These are phyloP conservation scores for Rhodotorula sp. DNA, from an alignment of 1,284 basidiomycete genomes.

Conservation along the genomic window DNA sequence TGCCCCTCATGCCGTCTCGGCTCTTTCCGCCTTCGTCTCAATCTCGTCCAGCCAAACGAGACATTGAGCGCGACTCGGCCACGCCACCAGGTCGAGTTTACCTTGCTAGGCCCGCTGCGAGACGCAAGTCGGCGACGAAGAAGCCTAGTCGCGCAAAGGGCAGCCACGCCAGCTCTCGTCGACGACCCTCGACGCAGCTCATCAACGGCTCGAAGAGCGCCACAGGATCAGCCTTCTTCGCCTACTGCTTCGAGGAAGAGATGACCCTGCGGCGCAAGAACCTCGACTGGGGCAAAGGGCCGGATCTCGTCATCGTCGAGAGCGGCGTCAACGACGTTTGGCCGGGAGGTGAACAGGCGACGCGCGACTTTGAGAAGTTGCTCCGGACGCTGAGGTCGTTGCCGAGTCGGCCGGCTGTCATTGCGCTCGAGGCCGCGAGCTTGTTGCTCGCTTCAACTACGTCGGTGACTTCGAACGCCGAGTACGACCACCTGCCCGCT, in stretches of 20 bases:
- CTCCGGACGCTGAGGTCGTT: slow-evolving; percentile 24
- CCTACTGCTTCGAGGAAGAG: slow-evolving; percentile 38
- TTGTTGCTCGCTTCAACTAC: slow-evolving; percentile 29
- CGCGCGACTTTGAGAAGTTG: slow-evolving; percentile 34
- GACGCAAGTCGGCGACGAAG: slow-evolving; percentile 1
- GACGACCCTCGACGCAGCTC: slow-evolving; percentile 25
- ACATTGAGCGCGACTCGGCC: neutral
- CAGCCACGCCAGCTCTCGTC: neutral
- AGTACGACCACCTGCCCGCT: slow-evolving; percentile 37
- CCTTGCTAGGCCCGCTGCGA: neutral
- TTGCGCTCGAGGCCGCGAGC: slow-evolving; percentile 38
- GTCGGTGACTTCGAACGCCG: slow-evolving; percentile 20
- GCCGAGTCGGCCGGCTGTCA: slow-evolving; percentile 35
- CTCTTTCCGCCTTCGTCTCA: neutral
- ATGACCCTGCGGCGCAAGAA: slow-evolving; percentile 31
- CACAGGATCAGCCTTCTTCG: slow-evolving; percentile 39
- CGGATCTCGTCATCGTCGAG: slow-evolving; percentile 41
- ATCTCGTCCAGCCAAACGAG: too few relatives aligned
- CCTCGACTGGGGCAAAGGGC: slow-evolving; percentile 31
- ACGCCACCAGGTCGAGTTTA: neutral
- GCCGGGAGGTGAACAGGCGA: slow-evolving; percentile 27
- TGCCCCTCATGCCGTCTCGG: slow-evolving; percentile 1
- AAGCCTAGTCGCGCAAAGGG: slow-evolving; percentile 7
- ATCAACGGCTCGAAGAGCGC: slow-evolving; percentile 40
- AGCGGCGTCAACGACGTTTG: slow-evolving; percentile 42